Conservation (phyloP, 1,139 yeast genomes). For the Hansenula sp. region DNA sequence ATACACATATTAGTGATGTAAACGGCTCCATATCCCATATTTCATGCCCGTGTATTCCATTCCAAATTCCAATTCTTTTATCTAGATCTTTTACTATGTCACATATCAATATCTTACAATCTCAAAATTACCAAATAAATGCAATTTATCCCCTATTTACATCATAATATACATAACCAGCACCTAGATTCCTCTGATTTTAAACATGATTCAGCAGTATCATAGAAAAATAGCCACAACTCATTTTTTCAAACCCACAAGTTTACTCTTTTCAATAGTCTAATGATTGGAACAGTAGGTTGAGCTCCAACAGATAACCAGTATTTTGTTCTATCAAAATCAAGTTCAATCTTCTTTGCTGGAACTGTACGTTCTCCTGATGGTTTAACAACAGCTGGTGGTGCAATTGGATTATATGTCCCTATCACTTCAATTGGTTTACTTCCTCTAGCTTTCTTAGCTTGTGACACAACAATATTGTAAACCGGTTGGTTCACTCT, state of each 20-base stretch:
- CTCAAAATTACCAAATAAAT: too few relatives aligned
- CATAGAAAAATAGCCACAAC: too few relatives aligned
- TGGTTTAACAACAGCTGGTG: slow-evolving; percentile 49
- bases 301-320: slow-evolving; percentile 99
- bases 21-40: too few relatives aligned
- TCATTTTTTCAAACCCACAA: slow-evolving; percentile 60
- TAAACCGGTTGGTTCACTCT: slow-evolving; percentile 82
- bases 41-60: too few relatives aligned
- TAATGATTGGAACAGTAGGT: slow-evolving; percentile 79
- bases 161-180: too few relatives aligned
- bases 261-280: slow-evolving; percentile 75
- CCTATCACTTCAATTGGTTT: slow-evolving; percentile 95
- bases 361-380: slow-evolving; percentile 66
- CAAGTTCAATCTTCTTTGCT: slow-evolving; percentile 74
- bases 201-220: too few relatives aligned
- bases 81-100: too few relatives aligned
- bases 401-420: slow-evolving; percentile 83
- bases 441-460: slow-evolving; percentile 65
- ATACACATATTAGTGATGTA: too few relatives aligned
- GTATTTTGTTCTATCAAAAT: slow-evolving; percentile 88
- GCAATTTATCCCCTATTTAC: too few relatives aligned
- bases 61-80: too few relatives aligned
- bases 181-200: too few relatives aligned
- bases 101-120: too few relatives aligned
- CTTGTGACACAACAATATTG: slow-evolving; percentile 86